Percentiles rank a stretch among this genome's conserved stretches.
Evolutionary conservation across 805 yeast species (phyloP).

Genomic region (Candida dendrica): DNA sequence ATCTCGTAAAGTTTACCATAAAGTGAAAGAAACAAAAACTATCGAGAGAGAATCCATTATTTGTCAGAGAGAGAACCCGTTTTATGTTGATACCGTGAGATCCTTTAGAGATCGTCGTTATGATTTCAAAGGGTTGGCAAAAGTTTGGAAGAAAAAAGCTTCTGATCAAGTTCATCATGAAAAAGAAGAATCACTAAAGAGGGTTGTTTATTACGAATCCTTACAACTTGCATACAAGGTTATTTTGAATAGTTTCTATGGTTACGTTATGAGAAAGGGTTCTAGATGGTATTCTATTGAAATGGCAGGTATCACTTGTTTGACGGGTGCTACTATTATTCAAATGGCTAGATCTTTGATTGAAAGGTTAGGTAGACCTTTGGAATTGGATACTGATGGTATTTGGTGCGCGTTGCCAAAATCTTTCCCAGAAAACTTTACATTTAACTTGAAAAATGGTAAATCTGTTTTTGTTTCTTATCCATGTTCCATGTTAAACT

Average conservation of each 20-base stretch:
- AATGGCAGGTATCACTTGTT: constrained; percentile 98
- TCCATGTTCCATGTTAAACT: constrained; percentile 94
- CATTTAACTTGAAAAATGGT: constrained; percentile 67
- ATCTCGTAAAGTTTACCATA: constrained; percentile 78
- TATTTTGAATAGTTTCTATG: constrained; percentile 92
- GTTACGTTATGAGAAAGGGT: constrained; percentile 98
- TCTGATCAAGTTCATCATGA: constrained; percentile 47
- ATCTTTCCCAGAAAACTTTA: constrained; percentile 86
- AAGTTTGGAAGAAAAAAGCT: constrained; percentile 85
- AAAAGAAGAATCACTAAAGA: constrained; percentile 86
- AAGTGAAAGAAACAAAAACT: constrained; percentile 73
- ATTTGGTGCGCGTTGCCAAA: constrained; percentile 97
- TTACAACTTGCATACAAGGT: constrained; percentile 95
- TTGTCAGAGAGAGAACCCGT: constrained; percentile 96
- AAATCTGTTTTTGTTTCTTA: constrained; percentile 73
- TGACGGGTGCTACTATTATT: constrained; percentile 96
- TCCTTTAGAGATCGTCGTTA: constrained; percentile 93
- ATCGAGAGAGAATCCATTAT: constrained; percentile 88
- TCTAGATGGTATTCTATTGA: constrained; percentile 99
- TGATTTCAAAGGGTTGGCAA: constrained; percentile 88
- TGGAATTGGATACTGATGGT: constrained; percentile 97
- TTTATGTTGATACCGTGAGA: constrained; percentile 90
- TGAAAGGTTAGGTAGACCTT: constrained; percentile 88
- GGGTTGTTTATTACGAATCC: constrained; percentile 91
- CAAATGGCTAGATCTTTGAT: constrained; percentile 93